Evolutionary conservation across 371 early-diverging fungal species (phyloP), one percentile per base, ranked within the genome.

Genomic region (Mucor circinelloides): DNA sequence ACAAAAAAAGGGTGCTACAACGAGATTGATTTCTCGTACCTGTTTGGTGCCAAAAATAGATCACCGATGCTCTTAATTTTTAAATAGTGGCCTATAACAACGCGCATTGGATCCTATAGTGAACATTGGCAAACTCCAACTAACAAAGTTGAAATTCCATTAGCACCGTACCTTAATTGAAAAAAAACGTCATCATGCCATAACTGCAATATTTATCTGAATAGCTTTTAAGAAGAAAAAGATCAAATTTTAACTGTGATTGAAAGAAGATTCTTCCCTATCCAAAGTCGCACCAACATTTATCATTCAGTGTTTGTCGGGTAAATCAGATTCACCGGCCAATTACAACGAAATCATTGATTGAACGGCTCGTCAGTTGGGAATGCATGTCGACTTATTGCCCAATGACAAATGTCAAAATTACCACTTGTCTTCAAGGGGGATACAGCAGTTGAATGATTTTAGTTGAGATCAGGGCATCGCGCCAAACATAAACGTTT

Each of bases 1-100:
- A 69, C 64, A 69, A 69, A 70, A 70, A 61, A 61, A 64, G 70
- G 57, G 58, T 56, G 31, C 61, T 60, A 62, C 62, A 70, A 70
- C 71, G 71, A 70, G 71, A 48, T 63, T 63, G 40, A 38, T 60
- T 28, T 55, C n/a, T 63, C 34, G 58, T 64, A 34, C 65, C 64
- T 64, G 64, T 54, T 27, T 55, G 17, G 25, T 52, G 2, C 50
- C 50, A 34, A 62, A 62, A 62, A 62, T 50, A 62, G 50, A 50
- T 6, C 25, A 6, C 50, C 50, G 50, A 50, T 50, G 50, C 50
- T 50, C 50, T 21, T 50, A 50, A 6, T 25, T 55, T 55, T 30
- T 55, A 30, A 55, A 55, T 55, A 55, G 55, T 30, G 28, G 31
- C 55, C 55, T 55, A 55, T 55, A 15, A 55, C 9, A 54, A 21